Evolutionary conservation across 768 basidiomycete genomes (phyloP).

Genomic region (Candolleomyces aberdarensis): DNA sequence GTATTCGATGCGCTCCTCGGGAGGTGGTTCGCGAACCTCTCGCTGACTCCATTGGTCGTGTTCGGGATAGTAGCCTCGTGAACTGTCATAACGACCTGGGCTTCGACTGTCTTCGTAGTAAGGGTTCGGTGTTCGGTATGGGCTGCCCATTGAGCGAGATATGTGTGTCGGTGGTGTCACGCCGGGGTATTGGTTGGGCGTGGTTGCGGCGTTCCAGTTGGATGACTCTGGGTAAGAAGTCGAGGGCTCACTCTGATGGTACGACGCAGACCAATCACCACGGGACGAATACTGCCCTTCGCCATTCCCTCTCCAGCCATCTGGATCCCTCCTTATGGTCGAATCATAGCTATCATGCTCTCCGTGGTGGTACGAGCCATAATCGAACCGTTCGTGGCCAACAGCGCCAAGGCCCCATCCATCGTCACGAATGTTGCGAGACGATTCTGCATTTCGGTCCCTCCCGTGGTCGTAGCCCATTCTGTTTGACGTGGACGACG

Average conservation of each 20-base stretch:
- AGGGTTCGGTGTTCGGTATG: neutral
- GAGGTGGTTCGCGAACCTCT: conserved; percentile 20
- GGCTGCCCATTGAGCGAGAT: neutral
- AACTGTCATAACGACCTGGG: neutral
- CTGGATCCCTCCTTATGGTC: conserved; percentile 40
- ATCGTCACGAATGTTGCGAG: conserved; percentile 50
- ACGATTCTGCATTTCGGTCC: conserved; percentile 53
- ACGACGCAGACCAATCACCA: conserved; percentile 49
- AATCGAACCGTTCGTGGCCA: conserved; percentile 43
- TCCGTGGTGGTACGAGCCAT: conserved; percentile 50
- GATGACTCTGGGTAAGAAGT: conserved; percentile 47
- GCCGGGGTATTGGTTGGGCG: conserved; percentile 25
- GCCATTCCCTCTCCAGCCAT: conserved; percentile 42
- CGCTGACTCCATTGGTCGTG: conserved; percentile 22
- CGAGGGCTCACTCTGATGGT: conserved; percentile 41
- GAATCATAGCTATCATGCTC: conserved; percentile 49
- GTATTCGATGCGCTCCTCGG: conserved; percentile 35
- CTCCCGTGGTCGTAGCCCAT: conserved; percentile 44
- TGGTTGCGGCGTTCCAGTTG: conserved; percentile 34
- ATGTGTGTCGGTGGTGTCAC: neutral
- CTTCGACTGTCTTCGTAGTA: neutral
- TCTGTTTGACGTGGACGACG: conserved; percentile 41
- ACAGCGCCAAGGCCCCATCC: conserved; percentile 48
- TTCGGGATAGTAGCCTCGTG: conserved; percentile 33
- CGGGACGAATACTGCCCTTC: conserved; percentile 40